A percentile compares a stretch with the other conserved stretches of the same genome.
Evolutionary conservation across 2,329 filamentous ascomycete species (phyloP).

Genomic region (Corniculantispora saksenae): DNA sequence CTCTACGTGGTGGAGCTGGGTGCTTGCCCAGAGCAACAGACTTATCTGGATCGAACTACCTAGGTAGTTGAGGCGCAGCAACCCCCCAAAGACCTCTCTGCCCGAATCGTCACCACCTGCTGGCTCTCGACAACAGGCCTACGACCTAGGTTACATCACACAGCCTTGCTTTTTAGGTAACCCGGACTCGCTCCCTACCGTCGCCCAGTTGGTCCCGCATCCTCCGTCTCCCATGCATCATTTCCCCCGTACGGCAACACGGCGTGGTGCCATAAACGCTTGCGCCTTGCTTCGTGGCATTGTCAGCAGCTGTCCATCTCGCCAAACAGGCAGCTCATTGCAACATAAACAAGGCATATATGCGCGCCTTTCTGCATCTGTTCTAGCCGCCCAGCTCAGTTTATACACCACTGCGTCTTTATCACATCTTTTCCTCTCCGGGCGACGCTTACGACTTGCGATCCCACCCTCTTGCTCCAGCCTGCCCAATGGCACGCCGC

Average conservation of each 20-base stretch:
- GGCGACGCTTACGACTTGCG: not conserved
- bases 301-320: not conserved
- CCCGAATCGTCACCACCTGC: too few relatives aligned
- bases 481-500: not conserved
- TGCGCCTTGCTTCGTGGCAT: not conserved
- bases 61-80: too few relatives aligned
- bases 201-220: too few relatives aligned
- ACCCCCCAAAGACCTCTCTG: too few relatives aligned
- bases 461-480: not conserved
- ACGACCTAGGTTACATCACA: too few relatives aligned
- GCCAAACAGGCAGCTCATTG: not conserved
- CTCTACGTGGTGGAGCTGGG: too few relatives aligned
- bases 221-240: too few relatives aligned
- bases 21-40: too few relatives aligned
- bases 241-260: not conserved
- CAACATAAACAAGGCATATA: not conserved
- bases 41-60: too few relatives aligned
- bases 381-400: not conserved
- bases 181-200: too few relatives aligned
- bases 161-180: too few relatives aligned
- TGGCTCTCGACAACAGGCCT: too few relatives aligned
- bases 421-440: constrained; percentile 1
- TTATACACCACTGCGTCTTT: not conserved
- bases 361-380: not conserved
- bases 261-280: not conserved